Base-by-base conservation (phyloP, 2,329 filamentous ascomycete species). In the Leptographium galeiforme region DNA sequence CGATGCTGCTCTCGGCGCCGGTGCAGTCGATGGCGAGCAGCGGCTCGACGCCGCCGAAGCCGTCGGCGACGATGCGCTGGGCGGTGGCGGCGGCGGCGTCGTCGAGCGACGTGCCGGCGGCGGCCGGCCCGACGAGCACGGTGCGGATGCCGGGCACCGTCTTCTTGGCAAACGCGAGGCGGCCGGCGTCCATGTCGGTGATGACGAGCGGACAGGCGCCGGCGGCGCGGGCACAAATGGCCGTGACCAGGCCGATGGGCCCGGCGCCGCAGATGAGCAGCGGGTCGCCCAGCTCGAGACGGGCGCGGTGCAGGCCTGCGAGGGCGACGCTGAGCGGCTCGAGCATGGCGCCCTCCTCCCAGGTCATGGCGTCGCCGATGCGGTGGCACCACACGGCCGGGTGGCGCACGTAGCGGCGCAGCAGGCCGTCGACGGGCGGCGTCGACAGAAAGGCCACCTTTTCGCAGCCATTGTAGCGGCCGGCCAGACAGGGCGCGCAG, bases 371-470 rank as follows among this genome's bases (percentile, higher is more conserved):
- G 50, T 53, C 52, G 48, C 87, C 88, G 61, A 97, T 93, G 76
- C 95, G 95, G 75, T 96, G 89, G 72, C 91, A 96, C 89, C 90
- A 96, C 50, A 85, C 76, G 19, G 90, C 89, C 3, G 89, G 90
- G 73, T 96, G 91, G 73, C 91, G 95, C 71, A 96, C 87, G 68
- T 96, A 96, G 67, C 91, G 82, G 61, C 91, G 81, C 61, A 97
- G 76, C 58, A 97, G 78, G 39, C 91, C 93, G 10, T 87, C 79
- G 34, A 95, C 82, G 13, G 93, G 91, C 10, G 93, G 91, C 4
- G 93, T 97, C 50, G 88, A 94, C 51, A 94, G 77, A 74, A 97
- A 97, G 53, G 78, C 73, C 59, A 96, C 89, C 51, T 75, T 77
- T 63, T 90, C 86, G 73, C 91, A 97, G 56, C 90, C 91, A 67